phyloP scores from a whole-genome alignment of 2,329 filamentous ascomycete species.

The Hypoxylon sp. region DNA sequence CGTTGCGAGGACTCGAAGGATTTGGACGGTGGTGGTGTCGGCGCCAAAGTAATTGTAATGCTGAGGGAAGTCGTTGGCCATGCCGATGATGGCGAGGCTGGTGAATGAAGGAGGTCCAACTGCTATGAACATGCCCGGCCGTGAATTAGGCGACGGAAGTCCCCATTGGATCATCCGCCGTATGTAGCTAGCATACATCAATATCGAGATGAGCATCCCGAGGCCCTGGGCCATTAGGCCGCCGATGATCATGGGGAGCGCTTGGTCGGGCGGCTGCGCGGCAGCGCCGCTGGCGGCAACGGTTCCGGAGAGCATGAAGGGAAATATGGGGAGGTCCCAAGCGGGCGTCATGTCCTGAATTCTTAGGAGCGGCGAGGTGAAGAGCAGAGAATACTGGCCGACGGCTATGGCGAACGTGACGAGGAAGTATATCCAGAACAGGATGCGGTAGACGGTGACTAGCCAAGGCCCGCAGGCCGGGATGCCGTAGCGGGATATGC shows the following conservation, averaged over 20 bases:
- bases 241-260: conserved; percentile 52
- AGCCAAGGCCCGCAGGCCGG: conserved; percentile 52
- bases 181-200: conserved; percentile 55
- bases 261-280: conserved; percentile 43
- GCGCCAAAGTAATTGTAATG: conserved; percentile 40
- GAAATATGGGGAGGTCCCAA: conserved; percentile 48
- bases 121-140: conserved; percentile 57
- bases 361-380: conserved; percentile 48
- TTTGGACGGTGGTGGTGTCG: conserved; percentile 39
- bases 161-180: conserved; percentile 50
- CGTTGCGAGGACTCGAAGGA: conserved; percentile 52
- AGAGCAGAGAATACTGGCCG: conserved; percentile 50
- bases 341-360: conserved; percentile 51
- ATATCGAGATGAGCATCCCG: conserved; percentile 53
- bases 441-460: conserved; percentile 48
- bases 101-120: conserved; percentile 57
- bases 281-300: conserved; percentile 46
- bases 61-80: conserved; percentile 48
- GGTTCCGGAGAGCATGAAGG: conserved; percentile 50
- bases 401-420: conserved; percentile 50
- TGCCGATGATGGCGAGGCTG: conserved; percentile 54
- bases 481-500: conserved; percentile 49
- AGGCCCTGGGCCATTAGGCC: conserved; percentile 54
- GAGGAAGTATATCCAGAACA: conserved; percentile 55
- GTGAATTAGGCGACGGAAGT: conserved; percentile 50